These are phyloP conservation scores for Pseudozyma hubeiensis DNA, from an alignment of 1,284 basidiomycete species.

Conservation along the genomic window DNA sequence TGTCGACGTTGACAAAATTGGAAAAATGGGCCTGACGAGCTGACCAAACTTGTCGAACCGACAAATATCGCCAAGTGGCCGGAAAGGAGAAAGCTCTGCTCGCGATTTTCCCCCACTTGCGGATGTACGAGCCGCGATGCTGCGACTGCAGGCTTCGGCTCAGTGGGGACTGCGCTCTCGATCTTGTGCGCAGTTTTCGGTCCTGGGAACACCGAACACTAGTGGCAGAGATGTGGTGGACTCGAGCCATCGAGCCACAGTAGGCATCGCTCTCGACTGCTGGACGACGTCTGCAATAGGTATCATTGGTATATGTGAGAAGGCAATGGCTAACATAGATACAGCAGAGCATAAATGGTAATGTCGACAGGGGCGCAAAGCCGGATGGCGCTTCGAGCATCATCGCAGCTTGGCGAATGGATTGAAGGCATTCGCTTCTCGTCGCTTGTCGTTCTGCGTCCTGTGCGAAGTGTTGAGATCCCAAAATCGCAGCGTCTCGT, in stretches of 20 bases:
- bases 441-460: slow-evolving; percentile 44
- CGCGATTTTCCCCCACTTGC: too few species aligned
- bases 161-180: too few species aligned
- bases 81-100: too few species aligned
- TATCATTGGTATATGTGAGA: slow-evolving; percentile 19
- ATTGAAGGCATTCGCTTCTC: slow-evolving; percentile 55
- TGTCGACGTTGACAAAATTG: too few species aligned
- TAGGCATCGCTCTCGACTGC: neutral
- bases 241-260: neutral
- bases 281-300: slow-evolving; percentile 2
- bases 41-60: too few species aligned
- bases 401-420: slow-evolving; percentile 65
- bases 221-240: neutral
- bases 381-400: neutral
- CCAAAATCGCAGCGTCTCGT: slow-evolving; percentile 96
- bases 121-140: too few species aligned
- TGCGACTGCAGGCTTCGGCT: too few species aligned
- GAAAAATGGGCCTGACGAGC: too few species aligned
- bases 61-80: too few species aligned
- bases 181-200: too few species aligned
- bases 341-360: neutral
- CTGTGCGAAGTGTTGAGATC: slow-evolving; percentile 63
- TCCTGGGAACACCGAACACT: too few species aligned
- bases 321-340: neutral
- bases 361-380: neutral